Evolutionary conservation across 176 grass and related monocot species (phyloP).

Genomic region (Melocanna baccifera): DNA sequence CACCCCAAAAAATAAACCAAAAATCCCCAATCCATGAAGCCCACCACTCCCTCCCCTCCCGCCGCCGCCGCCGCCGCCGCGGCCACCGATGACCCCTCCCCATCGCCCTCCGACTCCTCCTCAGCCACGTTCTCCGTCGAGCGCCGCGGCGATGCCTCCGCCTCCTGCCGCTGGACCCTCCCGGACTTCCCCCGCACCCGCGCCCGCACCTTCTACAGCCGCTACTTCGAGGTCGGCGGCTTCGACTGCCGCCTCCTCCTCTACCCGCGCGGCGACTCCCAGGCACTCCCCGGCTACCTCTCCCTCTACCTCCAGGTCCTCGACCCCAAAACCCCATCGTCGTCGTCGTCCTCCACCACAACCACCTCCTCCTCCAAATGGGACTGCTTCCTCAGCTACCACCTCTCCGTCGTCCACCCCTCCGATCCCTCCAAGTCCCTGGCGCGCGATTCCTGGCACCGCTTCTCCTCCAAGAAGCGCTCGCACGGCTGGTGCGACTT

Average conservation of each 20-base stretch:
- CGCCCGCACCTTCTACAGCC: slow-evolving; percentile 75
- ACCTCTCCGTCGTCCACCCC: slow-evolving; percentile 65
- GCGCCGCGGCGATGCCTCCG: slow-evolving; percentile 66
- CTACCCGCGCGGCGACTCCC: slow-evolving; percentile 83
- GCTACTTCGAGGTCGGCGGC: slow-evolving; percentile 88
- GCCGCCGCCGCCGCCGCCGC: slow-evolving; percentile 12
- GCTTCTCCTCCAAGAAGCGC: slow-evolving; percentile 93
- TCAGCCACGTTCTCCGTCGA: slow-evolving; percentile 57
- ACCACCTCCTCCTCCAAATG: slow-evolving; percentile 64
- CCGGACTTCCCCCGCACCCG: slow-evolving; percentile 70
- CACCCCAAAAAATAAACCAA: slow-evolving; percentile 30
- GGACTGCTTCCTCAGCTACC: slow-evolving; percentile 89
- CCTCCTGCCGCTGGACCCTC: slow-evolving; percentile 83
- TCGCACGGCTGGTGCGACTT: slow-evolving; percentile 97
- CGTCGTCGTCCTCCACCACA: slow-evolving; percentile 56
- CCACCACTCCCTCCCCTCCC: slow-evolving; percentile 32
- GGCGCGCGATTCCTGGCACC: slow-evolving; percentile 81
- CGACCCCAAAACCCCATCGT: slow-evolving; percentile 76
- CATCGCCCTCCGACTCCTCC: slow-evolving; percentile 32
- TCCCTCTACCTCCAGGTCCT: slow-evolving; percentile 94
- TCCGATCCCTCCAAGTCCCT: slow-evolving; percentile 60
- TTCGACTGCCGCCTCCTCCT: slow-evolving; percentile 94
- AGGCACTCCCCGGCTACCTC: slow-evolving; percentile 79
- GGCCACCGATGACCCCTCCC: slow-evolving; percentile 44
- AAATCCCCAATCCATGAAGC: slow-evolving; percentile 71